phyloP scores from a whole-genome alignment of 2,329 filamentous ascomycete genomes.

The Hypoxylon sp. region DNA sequence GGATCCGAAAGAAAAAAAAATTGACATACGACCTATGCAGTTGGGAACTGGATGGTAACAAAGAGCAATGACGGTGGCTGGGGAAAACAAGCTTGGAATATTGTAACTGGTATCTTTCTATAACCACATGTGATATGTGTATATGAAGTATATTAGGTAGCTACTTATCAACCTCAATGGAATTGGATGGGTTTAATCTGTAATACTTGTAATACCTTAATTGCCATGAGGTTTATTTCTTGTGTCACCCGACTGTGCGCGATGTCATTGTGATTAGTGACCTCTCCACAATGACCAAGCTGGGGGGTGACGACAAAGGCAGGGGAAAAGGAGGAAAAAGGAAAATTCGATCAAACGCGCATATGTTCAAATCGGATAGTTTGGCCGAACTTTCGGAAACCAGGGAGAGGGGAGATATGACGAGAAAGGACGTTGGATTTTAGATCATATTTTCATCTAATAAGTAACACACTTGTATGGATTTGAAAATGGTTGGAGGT shows the following conservation, averaged over 20 bases:
- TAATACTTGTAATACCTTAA: conserved; percentile 16
- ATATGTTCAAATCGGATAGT: conserved; percentile 33
- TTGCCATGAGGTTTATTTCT: not conserved
- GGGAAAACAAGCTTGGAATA: conserved; percentile 13
- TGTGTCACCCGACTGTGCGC: conserved; percentile 7
- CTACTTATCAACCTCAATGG: not conserved
- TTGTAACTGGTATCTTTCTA: not conserved
- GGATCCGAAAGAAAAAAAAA: conserved; percentile 15
- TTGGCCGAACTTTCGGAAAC: conserved; percentile 28
- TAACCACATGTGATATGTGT: not conserved
- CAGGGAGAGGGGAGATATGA: conserved; percentile 28
- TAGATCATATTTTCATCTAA: conserved; percentile 2
- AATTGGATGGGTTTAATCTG: conserved; percentile 14
- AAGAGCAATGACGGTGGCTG: conserved; percentile 6
- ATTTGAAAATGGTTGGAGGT: not conserved
- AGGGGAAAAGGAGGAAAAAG: conserved; percentile 4
- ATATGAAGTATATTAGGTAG: too few species aligned
- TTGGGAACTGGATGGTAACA: conserved; percentile 15
- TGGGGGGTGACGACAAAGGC: not conserved
- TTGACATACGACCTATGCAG: conserved; percentile 10
- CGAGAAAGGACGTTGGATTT: conserved; percentile 1
- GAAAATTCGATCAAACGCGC: conserved; percentile 11
- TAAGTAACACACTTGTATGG: not conserved
- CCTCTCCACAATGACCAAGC: conserved; percentile 19
- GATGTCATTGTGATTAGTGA: conserved; percentile 31